Evolutionary conservation across 805 yeast species (phyloP), one percentile per base, ranked within the genome.

Genomic region (Tetrapisispora fleetii): DNA sequence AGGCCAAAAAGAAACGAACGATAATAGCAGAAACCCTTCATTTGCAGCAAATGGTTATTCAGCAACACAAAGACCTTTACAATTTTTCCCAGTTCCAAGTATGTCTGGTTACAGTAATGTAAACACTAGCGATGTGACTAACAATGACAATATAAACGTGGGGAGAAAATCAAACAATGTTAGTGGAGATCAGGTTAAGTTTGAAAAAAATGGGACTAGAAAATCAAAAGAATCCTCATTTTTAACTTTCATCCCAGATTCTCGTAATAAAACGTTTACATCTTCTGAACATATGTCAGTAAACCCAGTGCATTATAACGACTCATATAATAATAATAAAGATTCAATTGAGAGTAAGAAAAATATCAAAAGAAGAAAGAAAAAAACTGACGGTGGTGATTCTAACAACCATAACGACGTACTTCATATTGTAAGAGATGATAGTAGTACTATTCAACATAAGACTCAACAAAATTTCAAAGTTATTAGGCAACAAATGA

Each of bases 61-160:
- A 6, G 59, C 67, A n/a, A 63, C 66, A 10, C 67, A 64, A 43
- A 63, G 63, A 43, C 68, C 68, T 3, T 48, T 64, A 38, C 68
- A 64, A 50, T 64, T 64, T 45, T 62, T 50, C 49, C 56, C 63
- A 11, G 60, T 53, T 49, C 64, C 65, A 55, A 45, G 66, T 44
- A 44, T 55, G 44, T 32, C 58, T 54, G 28, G 45, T 42, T 38
- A 28, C 21, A 32, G 14, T 19, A 46, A 38, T 33, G 39, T 35
- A 43, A 33, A 21, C 9, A 35, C 33, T 43, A 33, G 37, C 37
- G 13, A 37, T 19, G 3, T 32, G 18, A 22, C 13, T 40, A 16
- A 8, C 14, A 28, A 7, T 21, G 22, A 32, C 16, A 22, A 24
- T 22, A 10, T 37, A 17, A 24, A 6, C 19, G 19, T 28, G 10